Base-by-base conservation (phyloP, 805 yeast species). In the Groenewaldozyma tartarivorans region DNA sequence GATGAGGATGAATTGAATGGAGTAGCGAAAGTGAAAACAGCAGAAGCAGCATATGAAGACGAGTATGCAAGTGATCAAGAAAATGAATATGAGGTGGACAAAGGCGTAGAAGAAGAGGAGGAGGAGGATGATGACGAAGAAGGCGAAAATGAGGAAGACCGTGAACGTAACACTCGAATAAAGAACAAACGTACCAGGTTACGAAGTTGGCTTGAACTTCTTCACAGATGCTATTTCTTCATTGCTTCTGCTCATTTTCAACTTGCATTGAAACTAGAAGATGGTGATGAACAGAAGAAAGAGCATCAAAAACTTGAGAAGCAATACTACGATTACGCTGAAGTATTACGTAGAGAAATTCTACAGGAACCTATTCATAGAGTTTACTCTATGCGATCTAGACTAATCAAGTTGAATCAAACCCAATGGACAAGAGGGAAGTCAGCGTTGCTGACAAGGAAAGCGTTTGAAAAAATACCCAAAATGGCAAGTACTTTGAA, bases 141-240 rank as follows among this genome's bases (percentile, higher is more conserved):
- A 24, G 45, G 37, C 17, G 49, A 50, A n/a, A 36, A 39, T 7
- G 26, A 22, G 27, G 31, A 36, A 35, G 24, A 31, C 15, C 39
- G 36, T 13, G 40, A 34, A 5, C 34, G n/a, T n/a, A n/a, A n/a
- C n/a, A n/a, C n/a, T n/a, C n/a, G 29, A 24, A 9, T 39, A 4
- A 40, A 37, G 30, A 39, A 32, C 17, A 21, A 35, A 9, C 30
- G 35, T 22, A 22, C 40, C 20, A 31, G 54, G 17, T 38, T 48
- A 24, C 60, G 82, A 46, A 53, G 63, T 11, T 71, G 77, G 75
- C 49, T 69, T 24, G 81, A 84, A 38, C 52, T 76, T 7, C 60
- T 84, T 13, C 96, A 92, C 56, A 78, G 88, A 39, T 70, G 80
- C 34, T 81, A 75, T 53, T 90, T 88, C 54, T 74, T 86, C 46